Evolutionary conservation across 306 rosid species (phyloP), one percentile per base, ranked within the genome.

Genomic region (Vachellia collinsii): DNA sequence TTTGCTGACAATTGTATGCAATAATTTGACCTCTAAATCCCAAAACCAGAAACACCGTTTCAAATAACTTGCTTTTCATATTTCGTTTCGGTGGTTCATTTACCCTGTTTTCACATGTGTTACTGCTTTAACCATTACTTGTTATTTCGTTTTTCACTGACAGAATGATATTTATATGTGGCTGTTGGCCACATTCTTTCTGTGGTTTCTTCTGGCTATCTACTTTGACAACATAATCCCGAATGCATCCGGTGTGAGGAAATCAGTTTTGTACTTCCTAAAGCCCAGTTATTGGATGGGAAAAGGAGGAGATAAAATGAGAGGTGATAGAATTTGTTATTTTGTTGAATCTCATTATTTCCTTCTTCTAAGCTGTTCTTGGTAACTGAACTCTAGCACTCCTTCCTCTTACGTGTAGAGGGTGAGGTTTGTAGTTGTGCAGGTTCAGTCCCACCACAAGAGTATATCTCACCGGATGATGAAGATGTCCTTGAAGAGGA

Each of bases 181-280:
- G 97, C 88, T 90, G 70, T 41, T 86, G 76, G 92, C 72, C 29
- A 91, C 97, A 62, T 94, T 92, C 85, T 22, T 90, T 68, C 68
- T 92, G 79, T 94, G 97, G 98, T 87, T 90, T 38, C 13, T 90
- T 79, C 87, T 94, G 86, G 97, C 98, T 64, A 77, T 94, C 82
- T 94, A 94, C 92, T 88, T 94, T 9, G 97, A 94, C 74, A 94
- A 94, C 86, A 87, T 94, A 79, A 84, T 92, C 76, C 98, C 97
- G 23, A 91, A 92, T 87, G 92, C 88, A 51, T 86, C 92, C 66
- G 99, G 99, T 78, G 91, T 94, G 79, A 90, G 97, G 80, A 94
- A 90, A 83, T 85, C 97, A 17, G 70, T 78, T 56, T 80, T 88
- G 29, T 92, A 94, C 87, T 94, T 94, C 82, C 75, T 92, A 48